Evolutionary conservation across 2,329 filamentous ascomycete species (phyloP).

Genomic region (Zymoseptoria brevis): DNA sequence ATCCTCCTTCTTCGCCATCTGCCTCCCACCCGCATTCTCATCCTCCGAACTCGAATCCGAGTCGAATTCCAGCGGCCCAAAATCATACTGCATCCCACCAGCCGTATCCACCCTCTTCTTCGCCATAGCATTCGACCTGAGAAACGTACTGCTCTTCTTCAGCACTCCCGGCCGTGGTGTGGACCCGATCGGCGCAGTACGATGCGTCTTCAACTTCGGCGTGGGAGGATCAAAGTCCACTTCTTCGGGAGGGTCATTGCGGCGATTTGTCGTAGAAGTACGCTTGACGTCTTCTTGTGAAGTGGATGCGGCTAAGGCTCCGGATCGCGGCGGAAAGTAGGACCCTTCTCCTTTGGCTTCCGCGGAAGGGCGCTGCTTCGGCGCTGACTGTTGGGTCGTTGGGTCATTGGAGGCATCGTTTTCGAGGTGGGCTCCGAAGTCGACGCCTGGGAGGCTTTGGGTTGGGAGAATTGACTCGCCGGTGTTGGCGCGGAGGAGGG

Average conservation of each 20-base stretch:
- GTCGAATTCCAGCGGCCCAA: slow-evolving; percentile 19
- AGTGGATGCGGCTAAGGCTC: slow-evolving; percentile 1
- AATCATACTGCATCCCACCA: slow-evolving; percentile 12
- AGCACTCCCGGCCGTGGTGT: slow-evolving; percentile 8
- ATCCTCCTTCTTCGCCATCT: slow-evolving; percentile 16
- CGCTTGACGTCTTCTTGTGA: slow-evolving; percentile 1
- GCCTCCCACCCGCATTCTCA: neutral
- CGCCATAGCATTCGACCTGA: slow-evolving; percentile 2
- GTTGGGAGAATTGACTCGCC: slow-evolving; percentile 13
- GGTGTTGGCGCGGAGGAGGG: slow-evolving; percentile 6
- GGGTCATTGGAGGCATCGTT: neutral
- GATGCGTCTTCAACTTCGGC: slow-evolving; percentile 8
- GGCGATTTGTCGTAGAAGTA: slow-evolving; percentile 5
- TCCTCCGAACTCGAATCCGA: slow-evolving; percentile 24
- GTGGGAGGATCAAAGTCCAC: neutral
- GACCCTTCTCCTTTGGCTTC: neutral
- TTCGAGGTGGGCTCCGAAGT: slow-evolving; percentile 12
- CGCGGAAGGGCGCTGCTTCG: neutral
- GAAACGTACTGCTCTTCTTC: slow-evolving; percentile 16
- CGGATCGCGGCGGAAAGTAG: slow-evolving; percentile 6
- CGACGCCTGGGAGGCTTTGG: slow-evolving; percentile 9
- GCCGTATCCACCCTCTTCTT: neutral
- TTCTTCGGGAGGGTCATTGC: neutral
- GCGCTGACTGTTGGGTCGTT: neutral
- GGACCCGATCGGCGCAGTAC: slow-evolving; percentile 12